A percentile compares a stretch with the other conserved stretches of the same genome.
Evolutionary conservation across 2,329 filamentous ascomycete genomes (phyloP).

Genomic region (Microascus cirrosus): DNA sequence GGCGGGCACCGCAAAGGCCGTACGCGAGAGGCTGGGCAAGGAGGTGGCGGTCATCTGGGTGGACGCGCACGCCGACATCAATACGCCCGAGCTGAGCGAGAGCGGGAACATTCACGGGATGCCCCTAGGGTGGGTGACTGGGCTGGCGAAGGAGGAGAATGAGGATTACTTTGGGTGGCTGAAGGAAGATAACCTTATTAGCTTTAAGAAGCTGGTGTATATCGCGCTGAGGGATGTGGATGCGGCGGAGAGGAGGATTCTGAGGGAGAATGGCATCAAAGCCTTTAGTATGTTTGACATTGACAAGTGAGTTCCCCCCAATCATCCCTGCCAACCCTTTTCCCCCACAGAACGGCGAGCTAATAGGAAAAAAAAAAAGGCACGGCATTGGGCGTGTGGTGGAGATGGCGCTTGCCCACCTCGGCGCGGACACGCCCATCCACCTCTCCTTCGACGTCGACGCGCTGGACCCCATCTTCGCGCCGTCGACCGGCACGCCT

Average conservation of each 20-base stretch:
- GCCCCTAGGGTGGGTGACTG: conserved; percentile 87
- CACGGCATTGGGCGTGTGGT: conserved; percentile 92
- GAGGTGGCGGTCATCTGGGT: conserved; percentile 98
- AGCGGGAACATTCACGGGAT: conserved; percentile 97
- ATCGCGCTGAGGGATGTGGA: conserved; percentile 94
- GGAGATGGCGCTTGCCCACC: conserved; percentile 96
- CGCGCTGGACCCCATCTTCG: conserved; percentile 90
- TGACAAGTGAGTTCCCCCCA: conserved; percentile 51
- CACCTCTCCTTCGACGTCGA: conserved; percentile 97
- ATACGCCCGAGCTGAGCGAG: conserved; percentile 79
- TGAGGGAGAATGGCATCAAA: conserved; percentile 82
- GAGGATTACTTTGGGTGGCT: conserved; percentile 88
- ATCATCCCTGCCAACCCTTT: not conserved
- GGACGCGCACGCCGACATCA: conserved; percentile 96
- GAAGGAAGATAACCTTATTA: conserved; percentile 56
- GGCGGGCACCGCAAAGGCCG: conserved; percentile 75
- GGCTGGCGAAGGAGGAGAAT: conserved; percentile 64
- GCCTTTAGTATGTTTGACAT: conserved; percentile 99
- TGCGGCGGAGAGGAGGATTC: conserved; percentile 81
- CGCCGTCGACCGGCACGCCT: conserved; percentile 88
- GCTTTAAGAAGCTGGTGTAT: conserved; percentile 81
- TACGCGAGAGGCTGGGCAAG: conserved; percentile 66
- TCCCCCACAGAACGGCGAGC: not conserved
- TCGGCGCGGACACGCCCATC: conserved; percentile 88
- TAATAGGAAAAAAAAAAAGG: conserved; percentile 25